Percentiles rank a stretch among this genome's conserved stretches.
Conservation (phyloP, 2,329 filamentous ascomycete species). For the Escovopsis sp. region DNA sequence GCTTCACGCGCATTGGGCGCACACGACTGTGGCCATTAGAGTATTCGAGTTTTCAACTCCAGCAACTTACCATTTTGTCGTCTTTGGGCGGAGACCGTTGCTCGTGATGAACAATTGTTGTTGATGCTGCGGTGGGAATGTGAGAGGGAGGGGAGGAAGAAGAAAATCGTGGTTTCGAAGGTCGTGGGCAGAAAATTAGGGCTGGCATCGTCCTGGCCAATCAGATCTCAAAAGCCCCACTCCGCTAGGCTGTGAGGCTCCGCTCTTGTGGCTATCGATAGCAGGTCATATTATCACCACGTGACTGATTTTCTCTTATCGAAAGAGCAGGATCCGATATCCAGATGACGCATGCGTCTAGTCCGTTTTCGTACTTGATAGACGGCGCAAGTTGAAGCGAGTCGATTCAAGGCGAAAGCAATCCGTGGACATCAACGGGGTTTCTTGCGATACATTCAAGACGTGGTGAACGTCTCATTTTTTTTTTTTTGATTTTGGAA, state of each 20-base stretch:
- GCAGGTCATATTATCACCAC: background rate
- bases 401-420: too few species aligned
- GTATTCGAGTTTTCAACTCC: constrained; percentile 13
- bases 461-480: background rate
- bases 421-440: too few species aligned
- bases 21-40: constrained; percentile 25
- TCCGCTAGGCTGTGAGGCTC: background rate
- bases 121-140: constrained; percentile 16
- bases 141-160: constrained; percentile 13
- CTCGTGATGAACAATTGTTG: constrained; percentile 21
- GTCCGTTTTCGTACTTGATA: too few species aligned
- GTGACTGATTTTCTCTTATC: background rate
- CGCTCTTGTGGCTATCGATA: constrained; percentile 1
- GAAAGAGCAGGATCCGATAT: too few species aligned
- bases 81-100: constrained; percentile 21
- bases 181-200: constrained; percentile 24
- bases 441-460: too few species aligned
- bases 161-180: constrained; percentile 13
- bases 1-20: constrained; percentile 19
- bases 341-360: too few species aligned
- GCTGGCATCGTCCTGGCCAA: constrained; percentile 11
- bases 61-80: constrained; percentile 28
- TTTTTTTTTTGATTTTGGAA: background rate
- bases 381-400: too few species aligned
- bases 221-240: too few species aligned